Conservation (phyloP, 1,139 yeast species). For the Debaryomyces subglobosus region DNA sequence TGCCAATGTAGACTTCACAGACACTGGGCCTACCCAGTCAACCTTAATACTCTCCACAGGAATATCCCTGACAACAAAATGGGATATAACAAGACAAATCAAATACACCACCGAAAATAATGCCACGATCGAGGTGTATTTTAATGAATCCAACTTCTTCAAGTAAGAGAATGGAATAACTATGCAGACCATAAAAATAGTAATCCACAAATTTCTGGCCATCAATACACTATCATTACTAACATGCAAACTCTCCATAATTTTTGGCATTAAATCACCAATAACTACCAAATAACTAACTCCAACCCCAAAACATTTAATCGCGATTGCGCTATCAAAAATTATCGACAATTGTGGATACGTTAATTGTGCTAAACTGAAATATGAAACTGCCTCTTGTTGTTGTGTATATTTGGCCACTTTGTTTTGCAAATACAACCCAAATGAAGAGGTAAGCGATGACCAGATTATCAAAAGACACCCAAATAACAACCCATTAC, state of each 20-base stretch:
- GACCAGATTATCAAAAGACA: slow-evolving; percentile 48
- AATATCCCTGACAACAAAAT: slow-evolving; percentile 51
- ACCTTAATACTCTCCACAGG: slow-evolving; percentile 24
- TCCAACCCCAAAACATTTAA: slow-evolving; percentile 87
- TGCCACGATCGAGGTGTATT: slow-evolving; percentile 85
- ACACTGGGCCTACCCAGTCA: slow-evolving; percentile 42
- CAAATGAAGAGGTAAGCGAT: slow-evolving; percentile 54
- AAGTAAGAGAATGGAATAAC: slow-evolving; percentile 74
- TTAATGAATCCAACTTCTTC: slow-evolving; percentile 78
- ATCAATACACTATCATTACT: slow-evolving; percentile 24
- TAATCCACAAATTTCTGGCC: slow-evolving; percentile 70
- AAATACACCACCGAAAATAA: slow-evolving; percentile 79
- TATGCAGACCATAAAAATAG: slow-evolving; percentile 59
- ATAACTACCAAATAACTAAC: slow-evolving; percentile 84
- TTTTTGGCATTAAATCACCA: slow-evolving; percentile 89
- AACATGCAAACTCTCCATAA: slow-evolving; percentile 48
- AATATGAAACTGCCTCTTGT: slow-evolving; percentile 54
- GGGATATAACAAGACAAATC: slow-evolving; percentile 69
- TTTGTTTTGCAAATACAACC: slow-evolving; percentile 53
- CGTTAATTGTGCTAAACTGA: slow-evolving; percentile 55
- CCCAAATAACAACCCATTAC: slow-evolving; percentile 55
- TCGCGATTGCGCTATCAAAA: slow-evolving; percentile 57
- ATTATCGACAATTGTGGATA: slow-evolving; percentile 51
- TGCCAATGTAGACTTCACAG: slow-evolving; percentile 38
- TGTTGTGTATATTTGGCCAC: slow-evolving; percentile 54